Evolutionary conservation across 2,329 filamentous ascomycete genomes (phyloP).

Genomic region (Calonectria hongkongensis): DNA sequence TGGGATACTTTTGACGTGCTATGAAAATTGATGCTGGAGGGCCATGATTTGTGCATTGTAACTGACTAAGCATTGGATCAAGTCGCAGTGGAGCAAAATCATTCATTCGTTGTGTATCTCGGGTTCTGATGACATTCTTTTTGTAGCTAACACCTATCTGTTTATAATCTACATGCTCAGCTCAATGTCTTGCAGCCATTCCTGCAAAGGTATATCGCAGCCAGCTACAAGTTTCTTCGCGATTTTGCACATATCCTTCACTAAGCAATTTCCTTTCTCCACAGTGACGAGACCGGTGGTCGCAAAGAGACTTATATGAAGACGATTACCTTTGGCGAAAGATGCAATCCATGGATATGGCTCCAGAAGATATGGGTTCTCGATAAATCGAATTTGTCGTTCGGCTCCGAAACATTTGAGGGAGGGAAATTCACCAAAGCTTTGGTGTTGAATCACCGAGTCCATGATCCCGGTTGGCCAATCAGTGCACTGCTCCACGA

Average conservation of each 20-base stretch:
- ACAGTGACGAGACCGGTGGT: not conserved
- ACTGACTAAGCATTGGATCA: not conserved
- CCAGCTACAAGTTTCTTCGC: not conserved
- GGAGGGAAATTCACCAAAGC: not conserved
- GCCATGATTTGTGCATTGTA: not conserved
- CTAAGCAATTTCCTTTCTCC: not conserved
- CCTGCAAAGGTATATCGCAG: not conserved
- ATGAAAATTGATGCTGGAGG: not conserved
- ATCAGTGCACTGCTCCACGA: not conserved
- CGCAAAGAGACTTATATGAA: not conserved
- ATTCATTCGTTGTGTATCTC: no score
- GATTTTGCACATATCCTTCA: not conserved
- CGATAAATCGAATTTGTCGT: not conserved
- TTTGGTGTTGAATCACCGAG: not conserved
- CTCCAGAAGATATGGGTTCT: not conserved
- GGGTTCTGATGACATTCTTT: not conserved
- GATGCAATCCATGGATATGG: not conserved
- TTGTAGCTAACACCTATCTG: no score
- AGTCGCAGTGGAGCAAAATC: not conserved
- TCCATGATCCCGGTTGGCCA: not conserved
- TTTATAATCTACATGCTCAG: not conserved
- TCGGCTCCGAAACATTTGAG: not conserved
- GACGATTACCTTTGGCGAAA: not conserved
- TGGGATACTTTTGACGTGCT: no score
- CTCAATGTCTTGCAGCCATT: not conserved